Evolutionary conservation across 176 grass and related monocot species (phyloP).

Genomic region (Aegilops longissima): DNA sequence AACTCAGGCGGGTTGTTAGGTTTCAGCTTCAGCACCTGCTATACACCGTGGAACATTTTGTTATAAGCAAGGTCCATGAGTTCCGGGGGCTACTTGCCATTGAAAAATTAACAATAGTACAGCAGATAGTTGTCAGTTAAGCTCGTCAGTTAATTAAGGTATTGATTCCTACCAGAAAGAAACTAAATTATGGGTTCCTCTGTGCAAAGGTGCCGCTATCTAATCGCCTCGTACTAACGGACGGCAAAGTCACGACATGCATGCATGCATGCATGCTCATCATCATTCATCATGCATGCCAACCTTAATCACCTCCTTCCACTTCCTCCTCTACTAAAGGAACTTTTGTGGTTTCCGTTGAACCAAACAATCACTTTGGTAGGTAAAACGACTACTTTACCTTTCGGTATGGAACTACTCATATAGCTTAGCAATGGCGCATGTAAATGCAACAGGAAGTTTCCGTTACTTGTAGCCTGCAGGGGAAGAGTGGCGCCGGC

Average conservation of each 20-base stretch:
- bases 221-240: slow-evolving; percentile 12
- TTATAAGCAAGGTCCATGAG: too few relatives aligned
- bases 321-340: neutral
- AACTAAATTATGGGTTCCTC: neutral
- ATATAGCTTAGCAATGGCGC: neutral
- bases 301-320: neutral
- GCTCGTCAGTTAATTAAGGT: neutral
- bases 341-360: neutral
- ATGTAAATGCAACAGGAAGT: neutral
- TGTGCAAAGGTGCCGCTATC: neutral
- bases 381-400: neutral
- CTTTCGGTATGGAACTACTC: neutral
- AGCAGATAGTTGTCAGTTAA: neutral
- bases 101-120: too few relatives aligned
- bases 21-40: too few relatives aligned
- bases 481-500: too few relatives aligned
- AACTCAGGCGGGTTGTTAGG: too few relatives aligned
- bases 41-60: too few relatives aligned
- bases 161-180: neutral
- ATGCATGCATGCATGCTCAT: neutral
- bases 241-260: neutral
- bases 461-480: too few relatives aligned
- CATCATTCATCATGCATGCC: slow-evolving; percentile 6
- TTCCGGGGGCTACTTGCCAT: too few relatives aligned
- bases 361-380: neutral